Conservation (phyloP, 2,329 filamentous ascomycete species). For the Aspergillus tamarii region DNA sequence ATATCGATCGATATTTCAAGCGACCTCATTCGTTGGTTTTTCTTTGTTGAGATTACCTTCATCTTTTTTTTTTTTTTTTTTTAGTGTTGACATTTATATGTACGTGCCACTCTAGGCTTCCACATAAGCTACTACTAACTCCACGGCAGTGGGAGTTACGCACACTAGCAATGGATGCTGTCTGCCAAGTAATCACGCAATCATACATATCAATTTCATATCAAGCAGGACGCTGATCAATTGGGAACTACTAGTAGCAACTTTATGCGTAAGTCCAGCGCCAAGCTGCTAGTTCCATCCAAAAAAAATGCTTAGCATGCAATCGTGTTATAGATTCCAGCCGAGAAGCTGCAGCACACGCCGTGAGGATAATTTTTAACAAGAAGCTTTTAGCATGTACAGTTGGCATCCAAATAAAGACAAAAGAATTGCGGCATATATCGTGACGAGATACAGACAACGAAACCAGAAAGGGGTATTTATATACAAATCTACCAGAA, state of each 20-base stretch:
- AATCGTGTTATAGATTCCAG: not conserved
- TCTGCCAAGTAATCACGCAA: not conserved
- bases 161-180: not conserved
- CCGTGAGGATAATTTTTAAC: not conserved
- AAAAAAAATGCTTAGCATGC: slow-evolving; percentile 4
- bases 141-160: not conserved
- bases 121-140: not conserved
- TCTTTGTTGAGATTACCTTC: not conserved
- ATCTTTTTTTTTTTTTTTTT: not conserved
- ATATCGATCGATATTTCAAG: not conserved
- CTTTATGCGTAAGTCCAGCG: not conserved
- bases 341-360: not conserved
- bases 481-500: slow-evolving; percentile 29
- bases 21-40: not conserved
- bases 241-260: not conserved
- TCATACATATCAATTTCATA: not conserved
- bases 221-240: not conserved
- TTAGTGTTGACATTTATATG: not conserved
- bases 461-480: slow-evolving; percentile 17
- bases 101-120: slow-evolving; percentile 3
- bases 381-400: not conserved
- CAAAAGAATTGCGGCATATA: slow-evolving; percentile 12
- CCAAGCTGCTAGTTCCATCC: not conserved
- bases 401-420: slow-evolving; percentile 1
- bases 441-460: slow-evolving; percentile 10